phyloP scores from a whole-genome alignment of 192 early-diverging fungal species.

The Backusella parvicylindrica region DNA sequence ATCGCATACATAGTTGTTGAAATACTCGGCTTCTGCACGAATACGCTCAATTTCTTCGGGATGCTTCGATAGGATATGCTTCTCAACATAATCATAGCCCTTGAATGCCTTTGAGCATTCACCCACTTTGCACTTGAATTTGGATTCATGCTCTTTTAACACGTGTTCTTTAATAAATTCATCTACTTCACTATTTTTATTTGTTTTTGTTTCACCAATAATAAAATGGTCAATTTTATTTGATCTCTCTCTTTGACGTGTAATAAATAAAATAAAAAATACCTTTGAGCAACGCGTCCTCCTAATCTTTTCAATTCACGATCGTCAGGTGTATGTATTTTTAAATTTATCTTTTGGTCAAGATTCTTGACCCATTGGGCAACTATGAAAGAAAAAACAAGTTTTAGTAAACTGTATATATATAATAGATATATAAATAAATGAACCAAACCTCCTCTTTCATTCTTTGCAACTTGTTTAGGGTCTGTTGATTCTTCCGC shows the following conservation, averaged over 20 bases:
- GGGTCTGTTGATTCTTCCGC: slow-evolving; percentile 11
- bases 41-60: slow-evolving; percentile 61
- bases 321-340: slow-evolving; percentile 36
- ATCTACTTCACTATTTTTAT: slow-evolving; percentile 41
- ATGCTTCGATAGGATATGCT: slow-evolving; percentile 93
- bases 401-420: no score
- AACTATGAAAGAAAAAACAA: no score
- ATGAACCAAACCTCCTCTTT: neutral
- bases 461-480: neutral
- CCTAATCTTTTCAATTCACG: slow-evolving; percentile 47
- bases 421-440: neutral
- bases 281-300: slow-evolving; percentile 48
- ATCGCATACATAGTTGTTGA: slow-evolving; percentile 89
- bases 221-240: no score
- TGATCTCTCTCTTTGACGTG: no score
- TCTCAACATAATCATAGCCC: slow-evolving; percentile 89
- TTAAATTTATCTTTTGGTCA: slow-evolving; percentile 52
- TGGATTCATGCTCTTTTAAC: slow-evolving; percentile 71
- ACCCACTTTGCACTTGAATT: slow-evolving; percentile 78
- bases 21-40: slow-evolving; percentile 67
- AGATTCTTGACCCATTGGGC: slow-evolving; percentile 52
- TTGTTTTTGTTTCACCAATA: no score
- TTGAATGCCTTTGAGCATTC: slow-evolving; percentile 92
- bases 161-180: slow-evolving; percentile 49
- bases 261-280: neutral